Conservation (phyloP, 2,329 filamentous ascomycete species). For the Penicillium sp. region DNA sequence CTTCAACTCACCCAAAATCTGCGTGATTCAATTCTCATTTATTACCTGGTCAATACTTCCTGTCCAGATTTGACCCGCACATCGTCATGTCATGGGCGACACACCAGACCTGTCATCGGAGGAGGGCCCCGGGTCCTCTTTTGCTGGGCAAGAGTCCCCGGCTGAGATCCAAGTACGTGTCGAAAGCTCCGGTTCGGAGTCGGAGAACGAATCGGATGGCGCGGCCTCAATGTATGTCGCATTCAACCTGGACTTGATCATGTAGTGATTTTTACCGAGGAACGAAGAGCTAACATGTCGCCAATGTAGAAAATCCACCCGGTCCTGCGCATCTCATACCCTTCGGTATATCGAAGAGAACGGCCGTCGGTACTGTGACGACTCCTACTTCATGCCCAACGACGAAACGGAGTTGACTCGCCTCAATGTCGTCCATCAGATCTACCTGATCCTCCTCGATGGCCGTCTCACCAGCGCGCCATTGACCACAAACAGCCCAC, state of each 20-base stretch:
- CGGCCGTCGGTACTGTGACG: constrained; percentile 60
- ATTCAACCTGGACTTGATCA: no score
- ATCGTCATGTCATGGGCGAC: constrained; percentile 32
- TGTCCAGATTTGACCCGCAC: no score
- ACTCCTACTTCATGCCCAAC: constrained; percentile 64
- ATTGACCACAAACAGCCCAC: constrained; percentile 25
- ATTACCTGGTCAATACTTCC: no score
- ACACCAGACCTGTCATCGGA: constrained; percentile 17
- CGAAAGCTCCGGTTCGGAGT: constrained; percentile 14
- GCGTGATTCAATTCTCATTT: no score
- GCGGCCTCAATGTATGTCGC: constrained; percentile 27
- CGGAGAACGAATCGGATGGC: constrained; percentile 17
- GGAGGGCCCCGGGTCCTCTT: constrained; percentile 11
- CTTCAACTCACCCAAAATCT: no score
- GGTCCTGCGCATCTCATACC: constrained; percentile 32
- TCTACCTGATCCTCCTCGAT: constrained; percentile 52
- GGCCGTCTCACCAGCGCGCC: constrained; percentile 33
- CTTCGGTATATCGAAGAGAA: constrained; percentile 60
- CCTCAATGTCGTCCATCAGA: constrained; percentile 60
- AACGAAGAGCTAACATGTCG: no score
- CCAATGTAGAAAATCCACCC: constrained; percentile 34
- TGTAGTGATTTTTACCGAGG: no score
- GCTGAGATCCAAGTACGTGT: not conserved
- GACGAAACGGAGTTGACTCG: constrained; percentile 64
- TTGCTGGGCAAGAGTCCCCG: constrained; percentile 1